Conservation (phyloP, 805 yeast genomes). For the Ogataea angusta region DNA sequence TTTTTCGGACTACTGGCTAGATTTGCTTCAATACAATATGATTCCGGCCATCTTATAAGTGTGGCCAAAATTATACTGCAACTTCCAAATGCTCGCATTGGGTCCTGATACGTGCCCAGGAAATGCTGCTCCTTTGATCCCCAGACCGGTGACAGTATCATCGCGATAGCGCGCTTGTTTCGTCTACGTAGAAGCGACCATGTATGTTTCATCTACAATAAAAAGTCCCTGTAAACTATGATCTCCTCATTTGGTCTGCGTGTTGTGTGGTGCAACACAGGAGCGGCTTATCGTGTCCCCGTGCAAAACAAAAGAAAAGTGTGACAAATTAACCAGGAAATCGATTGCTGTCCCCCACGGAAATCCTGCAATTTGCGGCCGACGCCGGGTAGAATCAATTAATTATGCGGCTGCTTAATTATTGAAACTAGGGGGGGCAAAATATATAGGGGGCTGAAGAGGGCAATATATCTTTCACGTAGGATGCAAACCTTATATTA, state of each 20-base stretch:
- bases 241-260: neutral
- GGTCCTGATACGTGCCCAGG: no score
- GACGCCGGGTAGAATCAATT: constrained; percentile 2
- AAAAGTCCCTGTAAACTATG: neutral
- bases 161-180: no score
- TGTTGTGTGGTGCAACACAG: constrained; percentile 5
- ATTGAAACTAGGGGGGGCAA: constrained; percentile 1
- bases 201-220: constrained; percentile 9
- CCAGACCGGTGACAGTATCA: no score
- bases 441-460: constrained; percentile 7
- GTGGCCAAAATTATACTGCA: no score
- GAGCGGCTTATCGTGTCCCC: constrained; percentile 10
- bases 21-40: no score
- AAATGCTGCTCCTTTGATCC: no score
- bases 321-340: neutral
- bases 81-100: no score
- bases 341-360: constrained; percentile 12
- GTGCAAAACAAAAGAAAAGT: constrained; percentile 10
- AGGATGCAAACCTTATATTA: constrained; percentile 2
- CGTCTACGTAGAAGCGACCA: neutral
- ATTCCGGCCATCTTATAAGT: no score
- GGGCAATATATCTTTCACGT: constrained; percentile 8
- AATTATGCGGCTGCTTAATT: constrained; percentile 8
- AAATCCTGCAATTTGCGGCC: neutral
- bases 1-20: no score